A percentile compares a stretch with the other conserved stretches of the same genome.
phyloP scores from a whole-genome alignment of 2,329 filamentous ascomycete species.

The Metarhizium sp. region DNA sequence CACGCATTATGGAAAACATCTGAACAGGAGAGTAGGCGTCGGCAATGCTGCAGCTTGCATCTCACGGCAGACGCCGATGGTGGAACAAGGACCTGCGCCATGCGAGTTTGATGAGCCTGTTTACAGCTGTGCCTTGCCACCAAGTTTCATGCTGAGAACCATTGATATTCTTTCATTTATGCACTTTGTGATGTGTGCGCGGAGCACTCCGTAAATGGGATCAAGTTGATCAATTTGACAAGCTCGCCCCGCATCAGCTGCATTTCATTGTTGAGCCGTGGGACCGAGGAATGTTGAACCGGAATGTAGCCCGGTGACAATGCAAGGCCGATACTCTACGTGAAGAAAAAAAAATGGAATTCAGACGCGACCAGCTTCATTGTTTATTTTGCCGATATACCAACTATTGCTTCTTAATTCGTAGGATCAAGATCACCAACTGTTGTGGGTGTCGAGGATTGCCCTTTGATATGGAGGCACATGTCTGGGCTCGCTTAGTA shows the following conservation, averaged over 20 bases:
- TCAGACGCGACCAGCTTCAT: background rate
- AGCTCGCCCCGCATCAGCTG: background rate
- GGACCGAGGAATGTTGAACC: background rate
- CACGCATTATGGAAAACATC: background rate
- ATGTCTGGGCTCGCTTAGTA: background rate
- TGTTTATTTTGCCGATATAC: background rate
- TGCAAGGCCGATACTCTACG: background rate
- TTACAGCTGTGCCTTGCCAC: too few species aligned
- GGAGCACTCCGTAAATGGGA: background rate
- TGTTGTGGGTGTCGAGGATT: background rate
- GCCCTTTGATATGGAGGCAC: background rate
- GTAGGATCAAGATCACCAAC: background rate
- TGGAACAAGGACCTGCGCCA: too few species aligned
- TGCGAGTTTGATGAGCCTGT: too few species aligned
- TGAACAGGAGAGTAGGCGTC: background rate
- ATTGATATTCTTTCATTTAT: too few species aligned
- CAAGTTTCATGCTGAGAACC: too few species aligned
- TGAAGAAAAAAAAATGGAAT: background rate
- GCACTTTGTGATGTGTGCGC: too few species aligned
- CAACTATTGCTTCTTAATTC: background rate
- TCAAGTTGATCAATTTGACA: background rate
- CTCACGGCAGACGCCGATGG: too few species aligned
- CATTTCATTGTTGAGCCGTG: background rate
- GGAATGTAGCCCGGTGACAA: background rate
- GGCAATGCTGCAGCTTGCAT: too few species aligned